These are phyloP conservation scores for Colletotrichum truncatum DNA, from an alignment of 2,329 filamentous ascomycete genomes.

Conservation along the genomic window DNA sequence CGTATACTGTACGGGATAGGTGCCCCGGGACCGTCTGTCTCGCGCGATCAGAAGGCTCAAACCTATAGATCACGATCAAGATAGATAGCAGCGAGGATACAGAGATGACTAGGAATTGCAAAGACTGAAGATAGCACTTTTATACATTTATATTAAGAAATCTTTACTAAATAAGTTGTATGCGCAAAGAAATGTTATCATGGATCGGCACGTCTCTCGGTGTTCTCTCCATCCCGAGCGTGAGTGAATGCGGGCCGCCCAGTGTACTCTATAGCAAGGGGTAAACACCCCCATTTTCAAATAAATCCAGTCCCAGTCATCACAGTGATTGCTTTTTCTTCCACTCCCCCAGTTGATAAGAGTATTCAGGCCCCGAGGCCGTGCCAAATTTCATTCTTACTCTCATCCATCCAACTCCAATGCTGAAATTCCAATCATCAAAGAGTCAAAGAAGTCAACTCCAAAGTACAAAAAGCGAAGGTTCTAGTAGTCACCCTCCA, in stretches of 20 bases:
- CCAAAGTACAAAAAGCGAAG: not conserved
- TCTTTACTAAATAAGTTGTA: not conserved
- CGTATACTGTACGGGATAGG: no score
- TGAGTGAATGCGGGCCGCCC: not conserved
- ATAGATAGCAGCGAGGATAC: no score
- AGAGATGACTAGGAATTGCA: no score
- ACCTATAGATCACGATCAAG: no score
- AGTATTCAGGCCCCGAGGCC: not conserved
- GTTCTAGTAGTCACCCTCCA: not conserved
- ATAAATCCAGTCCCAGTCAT: not conserved
- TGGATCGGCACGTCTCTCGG: not conserved
- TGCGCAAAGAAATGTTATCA: slow-evolving; percentile 1
- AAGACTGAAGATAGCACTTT: no score
- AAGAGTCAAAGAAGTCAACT: not conserved
- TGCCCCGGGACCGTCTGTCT: no score
- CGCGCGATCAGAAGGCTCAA: no score
- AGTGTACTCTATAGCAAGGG: not conserved
- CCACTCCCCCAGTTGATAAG: not conserved
- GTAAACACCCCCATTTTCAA: no score
- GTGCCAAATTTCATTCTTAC: not conserved
- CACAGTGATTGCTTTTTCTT: not conserved
- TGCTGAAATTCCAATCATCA: slow-evolving; percentile 4
- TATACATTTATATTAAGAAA: not conserved
- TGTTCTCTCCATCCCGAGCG: not conserved
- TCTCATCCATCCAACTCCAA: slow-evolving; percentile 9